Evolutionary conservation across 306 rosid species (phyloP).

Genomic region (Acacia acuminata): DNA sequence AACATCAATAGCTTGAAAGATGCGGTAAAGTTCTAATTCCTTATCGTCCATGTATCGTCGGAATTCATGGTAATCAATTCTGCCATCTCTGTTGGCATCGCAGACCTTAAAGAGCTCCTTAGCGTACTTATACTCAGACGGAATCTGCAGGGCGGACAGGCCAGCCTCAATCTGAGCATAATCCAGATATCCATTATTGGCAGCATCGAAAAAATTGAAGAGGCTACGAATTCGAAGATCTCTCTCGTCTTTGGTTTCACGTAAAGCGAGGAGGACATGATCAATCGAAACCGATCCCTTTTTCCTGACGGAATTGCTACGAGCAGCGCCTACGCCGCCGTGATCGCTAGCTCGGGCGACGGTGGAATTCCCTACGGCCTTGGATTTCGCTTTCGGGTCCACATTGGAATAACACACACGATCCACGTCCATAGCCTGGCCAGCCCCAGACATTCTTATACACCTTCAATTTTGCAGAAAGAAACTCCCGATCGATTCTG

Average conservation of each 20-base stretch:
- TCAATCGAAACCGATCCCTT: conserved; percentile 45
- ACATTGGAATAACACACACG: conserved; percentile 7
- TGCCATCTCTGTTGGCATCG: conserved; percentile 56
- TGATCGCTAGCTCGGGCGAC: conserved; percentile 29
- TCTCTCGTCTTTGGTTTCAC: conserved; percentile 59
- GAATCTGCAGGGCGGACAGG: conserved; percentile 55
- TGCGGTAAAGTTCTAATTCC: conserved; percentile 59
- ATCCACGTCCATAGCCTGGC: conserved; percentile 19
- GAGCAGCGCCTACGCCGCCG: conserved; percentile 21
- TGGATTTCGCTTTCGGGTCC: conserved; percentile 14
- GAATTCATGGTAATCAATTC: conserved; percentile 51
- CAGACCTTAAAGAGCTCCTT: conserved; percentile 60
- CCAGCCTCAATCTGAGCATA: conserved; percentile 57
- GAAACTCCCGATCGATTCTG: not conserved
- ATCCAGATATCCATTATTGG: conserved; percentile 50
- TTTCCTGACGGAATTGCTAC: conserved; percentile 32
- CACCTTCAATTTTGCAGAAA: not conserved
- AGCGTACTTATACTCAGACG: conserved; percentile 56
- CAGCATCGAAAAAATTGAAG: conserved; percentile 54
- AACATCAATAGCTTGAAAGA: conserved; percentile 61
- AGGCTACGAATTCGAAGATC: conserved; percentile 55
- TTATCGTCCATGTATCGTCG: conserved; percentile 61
- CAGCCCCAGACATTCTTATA: conserved; percentile 15
- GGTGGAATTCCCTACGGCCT: conserved; percentile 9
- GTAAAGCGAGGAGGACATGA: conserved; percentile 55